Base-by-base conservation (phyloP, 2,329 filamentous ascomycete species). In the Aspergillus sp. region DNA sequence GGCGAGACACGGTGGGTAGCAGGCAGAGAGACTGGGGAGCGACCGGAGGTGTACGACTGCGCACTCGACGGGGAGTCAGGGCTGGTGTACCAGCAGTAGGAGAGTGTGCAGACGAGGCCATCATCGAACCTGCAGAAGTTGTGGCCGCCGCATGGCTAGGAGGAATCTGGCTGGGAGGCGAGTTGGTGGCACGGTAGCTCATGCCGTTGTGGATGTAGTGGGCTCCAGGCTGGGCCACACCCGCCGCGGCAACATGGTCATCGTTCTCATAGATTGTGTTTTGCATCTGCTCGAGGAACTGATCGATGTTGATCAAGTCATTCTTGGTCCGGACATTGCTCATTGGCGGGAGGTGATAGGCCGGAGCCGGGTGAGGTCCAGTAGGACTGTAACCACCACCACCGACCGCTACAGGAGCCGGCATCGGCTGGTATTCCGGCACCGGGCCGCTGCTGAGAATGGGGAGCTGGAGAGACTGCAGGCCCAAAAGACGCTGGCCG, bases 211-310 rank as follows among this genome's bases (percentile, higher is more conserved):
- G 75, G 12, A 81, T 70, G 58, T 86, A 83, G 61, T 89, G 85
- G 11, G 79, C 72, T 47, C 83, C 83, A 40, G 86, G 82, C 50
- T 90, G 82, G 56, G 87, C 86, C 46, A 94, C 80, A 45, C 88
- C 86, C 35, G 86, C 85, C 9, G 82, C 82, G 2, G 88, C 88
- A 29, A 89, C 85, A 40, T 90, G 85, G 57, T 83, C 88, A 43
- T 90, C 84, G 65, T 85, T 95, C 71, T 97, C 93, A 64, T 97
- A 97, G 39, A 97, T 89, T 37, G 91, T 96, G 52, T 86, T 84
- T 70, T 96, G 90, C 77, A 97, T 91, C 70, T 96, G 89, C 70
- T 95, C 90, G 43, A 98, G 80, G 66, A 97, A 88, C 61, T 90
- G 86, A 66, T 97, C 93, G 60, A 97, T 90, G 65, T 95, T 90